Base-by-base conservation (phyloP, 1,284 basidiomycete genomes). In the Ustilago sp. region DNA sequence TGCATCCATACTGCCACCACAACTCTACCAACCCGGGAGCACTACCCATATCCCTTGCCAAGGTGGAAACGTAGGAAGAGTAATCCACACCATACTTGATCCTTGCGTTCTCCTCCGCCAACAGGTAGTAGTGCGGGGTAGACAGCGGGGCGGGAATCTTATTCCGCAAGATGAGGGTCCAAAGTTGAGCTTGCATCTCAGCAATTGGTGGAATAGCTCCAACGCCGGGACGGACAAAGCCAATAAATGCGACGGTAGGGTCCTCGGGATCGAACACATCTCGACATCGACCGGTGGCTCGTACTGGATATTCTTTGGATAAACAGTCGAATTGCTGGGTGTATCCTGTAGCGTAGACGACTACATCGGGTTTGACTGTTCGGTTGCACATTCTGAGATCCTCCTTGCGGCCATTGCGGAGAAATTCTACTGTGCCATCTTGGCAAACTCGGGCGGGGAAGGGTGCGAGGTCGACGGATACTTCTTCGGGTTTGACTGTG, bases 171-270 rank as follows among this genome's bases (percentile, higher is more conserved):
- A 91, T 79, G 2, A 89, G 88, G 51, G 90, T 89, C 90, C 90
- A 91, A 68, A 91, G 89, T 83, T 91, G 89, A 0, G 88, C 85
- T 79, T 91, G 90, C 88, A 91, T 90, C 84, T 92, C 91, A 1
- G 90, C 88, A 59, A 91, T 90, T 0, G 91, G 90, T 0, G 91
- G 91, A 61, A 91, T 91, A 0, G 91, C 91, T 68, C 90, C 90
- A 83, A 76, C 71, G 45, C 90, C 91, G 4, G 91, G 90, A 23
- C 90, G 86, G 2, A 91, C 88, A 80, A 91, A 91, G 0, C 91
- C 91, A 63, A 92, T 89, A 76, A 90, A 91, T 0, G 87, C 89
- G 11, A 91, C 87, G 50, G 82, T 88, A 52, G 89, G 87, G 74
- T 91, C 90, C 4, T 88, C 88, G 8, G 83, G 83, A 55, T 86